phyloP scores from a whole-genome alignment of 2,329 filamentous ascomycete genomes.

The Fusarium pseudoanthophilum region DNA sequence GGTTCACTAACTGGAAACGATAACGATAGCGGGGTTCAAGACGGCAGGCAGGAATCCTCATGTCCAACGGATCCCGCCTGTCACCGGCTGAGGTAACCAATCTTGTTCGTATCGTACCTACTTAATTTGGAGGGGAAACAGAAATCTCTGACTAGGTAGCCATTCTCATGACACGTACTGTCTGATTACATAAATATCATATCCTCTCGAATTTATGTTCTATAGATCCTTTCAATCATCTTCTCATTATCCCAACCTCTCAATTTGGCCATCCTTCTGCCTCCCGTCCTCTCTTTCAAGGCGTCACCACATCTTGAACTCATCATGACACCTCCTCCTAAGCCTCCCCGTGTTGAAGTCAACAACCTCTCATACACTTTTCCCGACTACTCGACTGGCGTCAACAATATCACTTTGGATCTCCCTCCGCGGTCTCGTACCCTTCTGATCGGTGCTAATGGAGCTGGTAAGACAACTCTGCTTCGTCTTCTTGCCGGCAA shows the following conservation, averaged over 20 bases:
- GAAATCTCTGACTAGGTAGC: constrained; percentile 28
- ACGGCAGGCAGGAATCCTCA: background rate
- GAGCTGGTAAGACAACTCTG: constrained; percentile 96
- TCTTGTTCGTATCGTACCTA: constrained; percentile 7
- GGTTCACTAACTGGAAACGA: constrained; percentile 7
- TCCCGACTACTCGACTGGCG: constrained; percentile 82
- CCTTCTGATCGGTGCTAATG: constrained; percentile 94
- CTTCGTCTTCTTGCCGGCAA: constrained; percentile 95
- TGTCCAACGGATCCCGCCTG: constrained; percentile 39
- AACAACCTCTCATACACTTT: constrained; percentile 87
- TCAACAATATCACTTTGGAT: constrained; percentile 77
- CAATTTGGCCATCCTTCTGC: background rate
- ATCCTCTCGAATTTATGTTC: background rate
- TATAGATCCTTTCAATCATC: background rate
- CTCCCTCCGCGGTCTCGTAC: constrained; percentile 88
- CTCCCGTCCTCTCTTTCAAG: background rate
- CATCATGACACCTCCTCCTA: constrained; percentile 45
- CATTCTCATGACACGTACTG: constrained; percentile 3
- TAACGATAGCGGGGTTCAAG: constrained; percentile 25
- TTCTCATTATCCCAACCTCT: background rate
- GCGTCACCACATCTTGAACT: constrained; percentile 1
- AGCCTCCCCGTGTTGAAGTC: constrained; percentile 74
- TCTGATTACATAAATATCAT: background rate
- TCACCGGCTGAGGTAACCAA: constrained; percentile 13
- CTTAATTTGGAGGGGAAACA: constrained; percentile 7